These are phyloP conservation scores for Globisporangium paroecandrum DNA, from an alignment of 352 stramenopile species.

Conservation along the genomic window DNA sequence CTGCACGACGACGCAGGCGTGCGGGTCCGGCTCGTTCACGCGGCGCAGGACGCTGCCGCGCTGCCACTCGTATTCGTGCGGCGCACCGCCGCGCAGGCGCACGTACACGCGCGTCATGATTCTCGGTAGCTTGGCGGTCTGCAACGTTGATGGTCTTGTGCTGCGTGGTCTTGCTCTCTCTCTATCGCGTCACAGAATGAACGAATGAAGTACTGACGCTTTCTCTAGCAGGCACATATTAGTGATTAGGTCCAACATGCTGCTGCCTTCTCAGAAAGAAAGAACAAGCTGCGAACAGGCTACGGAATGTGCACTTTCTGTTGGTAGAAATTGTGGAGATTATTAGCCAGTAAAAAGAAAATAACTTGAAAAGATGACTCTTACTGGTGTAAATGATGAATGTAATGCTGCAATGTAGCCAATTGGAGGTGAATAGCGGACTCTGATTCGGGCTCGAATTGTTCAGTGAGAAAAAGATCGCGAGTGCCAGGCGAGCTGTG, in stretches of 20 bases:
- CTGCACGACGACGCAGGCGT: constrained; percentile 33
- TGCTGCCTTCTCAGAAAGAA: constrained; percentile 12
- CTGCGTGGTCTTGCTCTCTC: not conserved
- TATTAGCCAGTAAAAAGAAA: not conserved
- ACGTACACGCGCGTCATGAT: constrained; percentile 58
- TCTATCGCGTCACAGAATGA: not conserved
- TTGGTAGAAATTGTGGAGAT: not conserved
- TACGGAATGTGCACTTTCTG: not conserved
- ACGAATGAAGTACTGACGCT: not conserved
- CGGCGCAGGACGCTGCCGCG: constrained; percentile 39
- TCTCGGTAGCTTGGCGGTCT: not conserved
- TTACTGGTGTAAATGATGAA: not conserved
- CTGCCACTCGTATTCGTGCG: constrained; percentile 46
- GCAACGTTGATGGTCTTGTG: not conserved
- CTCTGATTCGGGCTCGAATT: not conserved
- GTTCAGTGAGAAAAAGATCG: constrained; percentile 4
- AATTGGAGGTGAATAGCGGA: not conserved
- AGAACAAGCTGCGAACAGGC: constrained; percentile 15
- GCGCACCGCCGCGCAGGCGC: constrained; percentile 27
- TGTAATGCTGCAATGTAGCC: not conserved
- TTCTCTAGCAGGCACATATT: not conserved
- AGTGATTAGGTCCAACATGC: constrained; percentile 2
- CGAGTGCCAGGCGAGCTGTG: not conserved
- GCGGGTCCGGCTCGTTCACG: constrained; percentile 14
- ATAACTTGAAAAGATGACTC: not conserved